Percentiles rank a stretch among this genome's conserved stretches.
These are phyloP conservation scores for Candida ascalaphidarum DNA, from an alignment of 805 yeast species.

Conservation along the genomic window DNA sequence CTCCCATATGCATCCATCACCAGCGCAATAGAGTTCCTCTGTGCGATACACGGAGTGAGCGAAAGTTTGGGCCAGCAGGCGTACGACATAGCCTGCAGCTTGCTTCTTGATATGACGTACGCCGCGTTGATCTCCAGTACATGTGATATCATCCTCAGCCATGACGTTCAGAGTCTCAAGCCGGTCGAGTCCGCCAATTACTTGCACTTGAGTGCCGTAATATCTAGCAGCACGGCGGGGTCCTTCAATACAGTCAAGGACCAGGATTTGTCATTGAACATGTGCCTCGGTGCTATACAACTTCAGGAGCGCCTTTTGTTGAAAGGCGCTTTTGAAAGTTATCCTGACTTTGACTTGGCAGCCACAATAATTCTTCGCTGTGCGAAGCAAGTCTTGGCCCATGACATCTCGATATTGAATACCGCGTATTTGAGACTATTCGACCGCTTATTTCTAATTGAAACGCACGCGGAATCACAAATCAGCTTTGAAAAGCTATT, in stretches of 20 bases:
- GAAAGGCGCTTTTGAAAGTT: too few relatives aligned
- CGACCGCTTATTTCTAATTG: constrained; percentile 28
- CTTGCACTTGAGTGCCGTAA: constrained; percentile 6
- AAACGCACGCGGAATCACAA: constrained; percentile 11
- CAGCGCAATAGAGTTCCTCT: constrained; percentile 33
- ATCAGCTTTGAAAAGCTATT: constrained; percentile 20
- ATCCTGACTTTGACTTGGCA: too few relatives aligned
- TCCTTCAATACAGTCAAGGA: constrained; percentile 8
- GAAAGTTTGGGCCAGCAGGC: too few relatives aligned
- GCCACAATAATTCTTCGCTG: too few relatives aligned
- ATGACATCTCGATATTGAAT: constrained; percentile 29
- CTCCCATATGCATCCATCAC: constrained; percentile 34
- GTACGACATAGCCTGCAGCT: too few relatives aligned
- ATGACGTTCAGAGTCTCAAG: constrained; percentile 10
- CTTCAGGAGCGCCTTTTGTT: constrained; percentile 27
- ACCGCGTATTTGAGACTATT: constrained; percentile 32
- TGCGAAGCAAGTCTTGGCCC: too few relatives aligned
- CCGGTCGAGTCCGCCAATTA: neutral
- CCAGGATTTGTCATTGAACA: constrained; percentile 7
- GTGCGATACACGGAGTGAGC: constrained; percentile 29
- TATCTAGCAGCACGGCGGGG: neutral
- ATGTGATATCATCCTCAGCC: constrained; percentile 12
- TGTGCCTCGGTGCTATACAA: constrained; percentile 32
- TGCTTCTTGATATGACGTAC: too few relatives aligned
- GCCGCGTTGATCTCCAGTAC: constrained; percentile 11